These are phyloP conservation scores for Aegilops sharonensis DNA, from an alignment of 176 grass and related monocot species.

Conservation along the genomic window DNA sequence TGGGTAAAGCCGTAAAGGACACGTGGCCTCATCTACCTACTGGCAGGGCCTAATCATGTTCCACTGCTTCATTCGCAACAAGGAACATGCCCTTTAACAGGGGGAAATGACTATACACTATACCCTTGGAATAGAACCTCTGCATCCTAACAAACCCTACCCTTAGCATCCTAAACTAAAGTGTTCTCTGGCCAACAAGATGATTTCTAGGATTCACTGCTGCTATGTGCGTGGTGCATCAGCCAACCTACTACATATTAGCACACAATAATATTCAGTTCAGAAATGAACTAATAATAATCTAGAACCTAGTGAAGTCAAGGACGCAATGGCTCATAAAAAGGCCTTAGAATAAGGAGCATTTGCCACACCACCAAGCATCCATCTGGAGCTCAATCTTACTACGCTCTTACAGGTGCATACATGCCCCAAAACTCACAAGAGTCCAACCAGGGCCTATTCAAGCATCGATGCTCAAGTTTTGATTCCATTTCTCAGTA, in stretches of 20 bases:
- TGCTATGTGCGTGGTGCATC: not conserved
- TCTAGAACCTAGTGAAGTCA: not conserved
- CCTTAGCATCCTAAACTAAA: not conserved
- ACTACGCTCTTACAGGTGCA: not conserved
- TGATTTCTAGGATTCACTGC: not conserved
- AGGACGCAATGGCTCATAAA: not conserved
- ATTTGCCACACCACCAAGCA: not conserved
- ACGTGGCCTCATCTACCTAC: not conserved
- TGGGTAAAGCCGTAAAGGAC: not conserved
- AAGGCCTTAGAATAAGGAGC: not conserved
- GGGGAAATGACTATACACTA: not conserved
- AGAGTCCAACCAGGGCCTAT: not conserved
- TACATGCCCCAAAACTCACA: not conserved
- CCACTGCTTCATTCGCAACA: not conserved
- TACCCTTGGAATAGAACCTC: not conserved
- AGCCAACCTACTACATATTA: not conserved
- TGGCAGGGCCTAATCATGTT: not conserved
- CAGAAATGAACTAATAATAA: conserved; percentile 2
- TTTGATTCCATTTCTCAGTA: not conserved
- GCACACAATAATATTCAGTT: not conserved
- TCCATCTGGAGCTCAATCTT: conserved; percentile 15
- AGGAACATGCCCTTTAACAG: not conserved
- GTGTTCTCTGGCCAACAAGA: not conserved
- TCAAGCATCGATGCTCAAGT: not conserved
- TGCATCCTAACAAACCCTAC: not conserved